Base-by-base conservation (phyloP, 768 basidiomycete genomes). In the Rhizopogon vulgaris region DNA sequence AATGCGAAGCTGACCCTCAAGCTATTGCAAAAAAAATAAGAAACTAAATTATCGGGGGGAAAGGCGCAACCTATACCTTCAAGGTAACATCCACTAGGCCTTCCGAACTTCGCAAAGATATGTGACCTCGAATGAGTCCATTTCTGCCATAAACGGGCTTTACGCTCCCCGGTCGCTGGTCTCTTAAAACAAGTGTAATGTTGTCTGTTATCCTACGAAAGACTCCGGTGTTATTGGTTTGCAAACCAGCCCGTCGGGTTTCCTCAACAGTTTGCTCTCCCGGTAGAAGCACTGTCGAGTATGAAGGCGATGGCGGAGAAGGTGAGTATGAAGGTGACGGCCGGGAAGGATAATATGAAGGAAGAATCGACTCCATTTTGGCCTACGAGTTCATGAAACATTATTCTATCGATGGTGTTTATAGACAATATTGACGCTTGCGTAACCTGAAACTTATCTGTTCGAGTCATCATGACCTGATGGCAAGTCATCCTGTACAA, bases 191-290 rank as follows among this genome's bases (percentile, higher is more conserved):
- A 14, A 69, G 41, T 17, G 63, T 60, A 30, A 68, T 50, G 9
- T 37, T 47, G 25, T 65, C 59, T 22, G 66, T 67, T 54, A 66
- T 69, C 51, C 65, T 62, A 48, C 60, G 65, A 47, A 63, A 68
- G 43, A 59, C 56, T 14, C 60, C 63, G 1, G 39, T 51, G 14
- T 46, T 46, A 10, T 38, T 53, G 38, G 43, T 18, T 47, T 34
- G 58, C 6, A 4, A 10, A 6, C 56, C 48, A 3, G 45, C 27
- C 24, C 22, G 52, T 15, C 46, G 78, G 3, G 75, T 75, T 41
- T 71, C 72, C 36, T 78, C 75, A 2, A 86, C 70, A 2, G 71
- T 69, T 51, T 68, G 69, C 57, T 87, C 85, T 41, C 75, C 78
- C 8, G 64, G 68, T 1, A 71, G 63, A 47, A 75, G 81, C 41